Conservation (phyloP, 768 basidiomycete genomes). For the Kwoniella dendrophila region DNA sequence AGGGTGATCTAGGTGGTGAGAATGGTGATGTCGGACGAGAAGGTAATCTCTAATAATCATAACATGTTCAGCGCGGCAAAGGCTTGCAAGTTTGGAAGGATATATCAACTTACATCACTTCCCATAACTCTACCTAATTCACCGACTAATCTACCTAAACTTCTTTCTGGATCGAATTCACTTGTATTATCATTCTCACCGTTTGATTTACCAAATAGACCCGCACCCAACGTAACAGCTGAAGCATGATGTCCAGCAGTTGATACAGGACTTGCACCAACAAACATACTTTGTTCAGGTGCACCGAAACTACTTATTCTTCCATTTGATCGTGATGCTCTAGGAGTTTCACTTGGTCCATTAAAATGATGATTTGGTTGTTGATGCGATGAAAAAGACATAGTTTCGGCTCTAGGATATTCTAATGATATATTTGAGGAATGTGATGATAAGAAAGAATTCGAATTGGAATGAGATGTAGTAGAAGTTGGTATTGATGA, state of each 20-base stretch:
- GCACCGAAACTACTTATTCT: constrained; percentile 15
- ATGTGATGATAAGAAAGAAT: constrained; percentile 19
- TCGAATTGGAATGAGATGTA: constrained; percentile 6
- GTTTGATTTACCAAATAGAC: constrained; percentile 61
- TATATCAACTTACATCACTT: constrained; percentile 32
- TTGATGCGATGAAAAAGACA: constrained; percentile 13
- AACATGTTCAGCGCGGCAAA: neutral
- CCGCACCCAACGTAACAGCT: constrained; percentile 80
- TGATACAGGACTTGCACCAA: constrained; percentile 60
- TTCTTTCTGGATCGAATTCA: constrained; percentile 53
- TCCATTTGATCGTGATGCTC: constrained; percentile 17
- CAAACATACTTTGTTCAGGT: constrained; percentile 29
- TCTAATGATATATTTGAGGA: constrained; percentile 27
- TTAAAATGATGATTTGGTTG: constrained; percentile 2
- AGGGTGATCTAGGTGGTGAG: constrained; percentile 45
- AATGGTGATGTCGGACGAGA: constrained; percentile 47
- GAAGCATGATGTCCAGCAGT: constrained; percentile 89
- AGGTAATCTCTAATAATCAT: constrained; percentile 9
- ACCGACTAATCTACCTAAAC: constrained; percentile 50
- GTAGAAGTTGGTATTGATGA: constrained; percentile 26
- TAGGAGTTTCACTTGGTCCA: constrained; percentile 41
- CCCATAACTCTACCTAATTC: constrained; percentile 49
- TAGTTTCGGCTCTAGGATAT: constrained; percentile 24
- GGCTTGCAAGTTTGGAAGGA: neutral
- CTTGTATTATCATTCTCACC: constrained; percentile 72